A percentile compares a stretch with the other conserved stretches of the same genome.
These are phyloP conservation scores for Dactylella cylindrospora DNA, from an alignment of 2,329 filamentous ascomycete genomes.

Conservation along the genomic window DNA sequence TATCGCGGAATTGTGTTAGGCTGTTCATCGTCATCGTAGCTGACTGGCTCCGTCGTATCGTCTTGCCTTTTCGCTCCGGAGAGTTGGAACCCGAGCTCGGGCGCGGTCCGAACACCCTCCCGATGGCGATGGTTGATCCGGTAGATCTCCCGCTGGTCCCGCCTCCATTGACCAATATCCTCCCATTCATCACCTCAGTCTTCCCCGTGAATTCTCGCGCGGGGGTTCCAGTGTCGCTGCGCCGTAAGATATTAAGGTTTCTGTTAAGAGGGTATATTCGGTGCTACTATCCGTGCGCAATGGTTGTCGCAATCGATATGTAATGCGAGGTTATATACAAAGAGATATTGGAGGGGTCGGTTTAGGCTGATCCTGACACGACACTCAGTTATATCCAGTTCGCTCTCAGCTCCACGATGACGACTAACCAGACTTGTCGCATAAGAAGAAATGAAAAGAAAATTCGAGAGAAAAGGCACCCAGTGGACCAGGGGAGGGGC, in stretches of 20 bases:
- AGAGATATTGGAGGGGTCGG: too few species aligned
- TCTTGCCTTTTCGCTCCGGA: conserved; percentile 24
- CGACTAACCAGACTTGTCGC: too few species aligned
- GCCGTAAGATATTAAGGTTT: too few species aligned
- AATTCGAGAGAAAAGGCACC: too few species aligned
- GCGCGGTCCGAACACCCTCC: conserved; percentile 11
- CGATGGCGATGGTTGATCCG: conserved; percentile 6
- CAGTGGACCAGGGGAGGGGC: too few species aligned
- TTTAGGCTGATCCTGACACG: too few species aligned
- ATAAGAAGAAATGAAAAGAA: too few species aligned
- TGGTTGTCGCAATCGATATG: conserved; percentile 15
- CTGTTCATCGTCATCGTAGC: conserved; percentile 27
- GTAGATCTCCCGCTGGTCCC: conserved; percentile 10
- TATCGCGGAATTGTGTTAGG: conserved; percentile 33
- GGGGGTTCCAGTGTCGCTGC: conserved; percentile 1
- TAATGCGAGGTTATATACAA: conserved; percentile 5
- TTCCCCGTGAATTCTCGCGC: neutral
- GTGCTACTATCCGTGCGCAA: conserved; percentile 5
- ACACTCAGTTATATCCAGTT: too few species aligned
- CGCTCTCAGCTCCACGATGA: too few species aligned
- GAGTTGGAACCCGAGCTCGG: conserved; percentile 28
- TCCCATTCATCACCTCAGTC: conserved; percentile 17
- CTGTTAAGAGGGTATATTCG: neutral
- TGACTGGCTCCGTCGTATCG: conserved; percentile 31
- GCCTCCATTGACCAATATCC: conserved; percentile 26